Evolutionary conservation across 257 asterid species (phyloP), one percentile per base, ranked within the genome.

Genomic region (Solanum arcanum): DNA sequence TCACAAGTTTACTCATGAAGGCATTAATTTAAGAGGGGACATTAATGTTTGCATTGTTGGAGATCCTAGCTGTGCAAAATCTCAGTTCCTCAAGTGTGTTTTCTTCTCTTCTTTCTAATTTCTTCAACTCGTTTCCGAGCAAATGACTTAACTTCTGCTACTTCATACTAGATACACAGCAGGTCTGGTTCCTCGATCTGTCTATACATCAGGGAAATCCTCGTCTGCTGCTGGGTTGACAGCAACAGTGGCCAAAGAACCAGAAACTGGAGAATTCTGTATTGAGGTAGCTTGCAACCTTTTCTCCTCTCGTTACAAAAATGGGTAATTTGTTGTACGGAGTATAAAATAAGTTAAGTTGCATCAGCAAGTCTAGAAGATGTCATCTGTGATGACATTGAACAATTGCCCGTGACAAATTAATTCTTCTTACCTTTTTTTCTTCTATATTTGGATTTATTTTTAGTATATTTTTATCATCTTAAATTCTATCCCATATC

Each of bases 221-320:
- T 97, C 99, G 80, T 97, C 99, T 44, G 99, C 99, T 83, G 99
- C 99, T 77, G 99, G 99, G 86, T 93, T 97, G 88, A 97, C 99
- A 35, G 99, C 99, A 88, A 95, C 99, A 59, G 99, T 97, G 78
- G 99, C 99, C 89, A 97, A 97, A 94, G 99, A 97, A 89, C 99
- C 99, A 64, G 99, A 97, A 90, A 97, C 99, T 73, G 99, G 99
- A 89, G 99, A 97, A 92, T 97, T 97, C 90, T 97, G 99, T 92
- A 97, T 97, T 49, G 99, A 97, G 99, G 99, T 95, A 88, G 62
- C 60, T 64, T 83, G 33, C 42, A 35, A 37, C 29, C 9, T 80
- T 80, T 49, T 76, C 59, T 41, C 35, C n/a, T 16, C 44, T 47
- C 3, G 20, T 29, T 25, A 20, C 85, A 80, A 49, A 27, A 47